Evolutionary conservation across 257 asterid genomes (phyloP).

Genomic region (Plantago elongata): DNA sequence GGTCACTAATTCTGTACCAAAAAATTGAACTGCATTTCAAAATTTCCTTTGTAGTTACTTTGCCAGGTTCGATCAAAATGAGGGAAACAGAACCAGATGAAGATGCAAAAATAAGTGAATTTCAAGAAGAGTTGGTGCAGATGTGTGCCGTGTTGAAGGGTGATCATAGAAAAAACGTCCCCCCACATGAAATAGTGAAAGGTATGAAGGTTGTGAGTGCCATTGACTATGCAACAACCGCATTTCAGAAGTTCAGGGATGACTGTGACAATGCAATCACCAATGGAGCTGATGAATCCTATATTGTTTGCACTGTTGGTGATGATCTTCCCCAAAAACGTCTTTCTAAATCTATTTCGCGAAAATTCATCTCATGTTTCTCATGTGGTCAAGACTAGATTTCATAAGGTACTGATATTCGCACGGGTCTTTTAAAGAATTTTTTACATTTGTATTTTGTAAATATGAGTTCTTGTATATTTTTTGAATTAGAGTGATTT

Average conservation of each 20-base stretch:
- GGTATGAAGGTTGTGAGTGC: conserved; percentile 61
- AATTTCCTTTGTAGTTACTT: conserved; percentile 32
- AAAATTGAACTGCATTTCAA: background rate
- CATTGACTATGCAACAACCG: conserved; percentile 41
- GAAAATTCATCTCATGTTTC: conserved; percentile 32
- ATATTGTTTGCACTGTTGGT: conserved; percentile 30
- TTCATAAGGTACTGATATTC: too few relatives aligned
- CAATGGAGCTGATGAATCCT: conserved; percentile 52
- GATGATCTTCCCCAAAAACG: conserved; percentile 12
- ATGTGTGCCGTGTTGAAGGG: conserved; percentile 66
- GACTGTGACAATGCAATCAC: conserved; percentile 43
- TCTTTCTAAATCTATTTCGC: conserved; percentile 19
- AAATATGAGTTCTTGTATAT: too few relatives aligned
- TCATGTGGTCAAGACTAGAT: conserved; percentile 26
- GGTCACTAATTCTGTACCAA: background rate
- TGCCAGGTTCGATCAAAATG: conserved; percentile 45
- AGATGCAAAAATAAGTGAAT: conserved; percentile 51
- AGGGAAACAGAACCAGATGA: conserved; percentile 51
- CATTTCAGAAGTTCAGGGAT: conserved; percentile 47
- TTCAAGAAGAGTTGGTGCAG: conserved; percentile 67
- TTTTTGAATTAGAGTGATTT: too few relatives aligned
- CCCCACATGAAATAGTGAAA: conserved; percentile 39
- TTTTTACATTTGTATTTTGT: too few relatives aligned
- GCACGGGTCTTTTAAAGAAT: too few relatives aligned
- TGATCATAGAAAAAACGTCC: conserved; percentile 36